A percentile compares a stretch with the other conserved stretches of the same genome.
phyloP scores from a whole-genome alignment of 2,329 filamentous ascomycete species.

The Aspergillus aculeatus region DNA sequence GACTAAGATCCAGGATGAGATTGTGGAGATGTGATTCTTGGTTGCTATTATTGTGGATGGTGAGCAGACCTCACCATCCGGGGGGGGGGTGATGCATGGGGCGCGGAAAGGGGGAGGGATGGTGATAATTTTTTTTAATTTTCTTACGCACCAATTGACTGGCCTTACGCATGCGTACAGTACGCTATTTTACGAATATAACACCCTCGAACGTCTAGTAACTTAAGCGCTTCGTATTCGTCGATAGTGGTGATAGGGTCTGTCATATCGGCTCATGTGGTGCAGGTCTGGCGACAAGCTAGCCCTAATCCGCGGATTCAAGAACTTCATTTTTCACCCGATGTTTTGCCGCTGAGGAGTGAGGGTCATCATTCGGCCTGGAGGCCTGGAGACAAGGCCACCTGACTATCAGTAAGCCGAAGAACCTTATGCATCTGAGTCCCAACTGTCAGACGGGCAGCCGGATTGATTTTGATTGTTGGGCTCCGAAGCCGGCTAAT shows the following conservation, averaged over 20 bases:
- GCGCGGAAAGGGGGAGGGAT: too few species aligned
- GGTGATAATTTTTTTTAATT: not conserved
- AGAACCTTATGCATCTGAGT: not conserved
- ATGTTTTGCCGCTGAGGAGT: not conserved
- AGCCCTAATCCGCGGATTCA: not conserved
- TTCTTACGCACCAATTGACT: not conserved
- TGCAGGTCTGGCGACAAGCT: not conserved
- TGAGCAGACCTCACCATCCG: not conserved
- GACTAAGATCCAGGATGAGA: conserved; percentile 14
- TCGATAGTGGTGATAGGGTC: not conserved
- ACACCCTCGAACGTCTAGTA: too few species aligned
- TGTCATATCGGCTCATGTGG: not conserved
- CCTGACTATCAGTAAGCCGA: not conserved
- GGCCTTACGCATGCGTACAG: too few species aligned
- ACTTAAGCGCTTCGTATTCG: not conserved
- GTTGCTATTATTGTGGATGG: not conserved
- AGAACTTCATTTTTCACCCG: not conserved
- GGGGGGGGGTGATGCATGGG: not conserved
- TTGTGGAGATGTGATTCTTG: conserved; percentile 14
- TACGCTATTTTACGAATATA: too few species aligned
- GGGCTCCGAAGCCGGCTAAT: not conserved
- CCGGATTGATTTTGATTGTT: not conserved
- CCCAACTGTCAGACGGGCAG: not conserved
- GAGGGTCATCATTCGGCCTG: not conserved
- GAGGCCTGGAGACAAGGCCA: not conserved